phyloP scores from a whole-genome alignment of 108 stramenopile genomes.

The Cyclotella cryptica region DNA sequence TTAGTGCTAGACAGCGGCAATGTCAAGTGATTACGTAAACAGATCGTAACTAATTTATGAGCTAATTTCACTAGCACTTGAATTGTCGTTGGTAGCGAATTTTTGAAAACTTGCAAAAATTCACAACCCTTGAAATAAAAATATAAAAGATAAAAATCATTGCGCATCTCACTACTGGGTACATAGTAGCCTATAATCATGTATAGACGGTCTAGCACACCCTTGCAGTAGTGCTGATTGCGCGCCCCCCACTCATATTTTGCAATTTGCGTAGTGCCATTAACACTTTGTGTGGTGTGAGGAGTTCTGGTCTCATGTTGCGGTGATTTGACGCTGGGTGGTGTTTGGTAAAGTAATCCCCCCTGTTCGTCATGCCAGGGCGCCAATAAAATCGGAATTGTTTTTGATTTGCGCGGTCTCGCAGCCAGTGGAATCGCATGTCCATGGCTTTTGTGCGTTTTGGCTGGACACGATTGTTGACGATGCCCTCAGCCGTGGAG shows the following conservation, averaged over 20 bases:
- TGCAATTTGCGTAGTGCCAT: constrained; percentile 19
- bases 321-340: constrained; percentile 24
- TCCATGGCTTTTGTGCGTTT: constrained; percentile 20
- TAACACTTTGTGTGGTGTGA: constrained; percentile 15
- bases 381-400: constrained; percentile 25
- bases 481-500: constrained; percentile 51
- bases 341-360: constrained; percentile 20
- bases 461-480: constrained; percentile 54
- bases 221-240: constrained; percentile 22
- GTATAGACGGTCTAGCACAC: constrained; percentile 20
- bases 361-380: constrained; percentile 14
- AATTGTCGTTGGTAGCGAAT: background rate
- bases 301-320: constrained; percentile 15
- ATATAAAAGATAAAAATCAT: background rate
- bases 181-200: constrained; percentile 8
- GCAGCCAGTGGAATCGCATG: constrained; percentile 15
- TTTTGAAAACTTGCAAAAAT: constrained; percentile 2
- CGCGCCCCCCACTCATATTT: constrained; percentile 9
- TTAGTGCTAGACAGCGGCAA: no score
- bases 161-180: constrained; percentile 10
- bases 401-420: constrained; percentile 14
- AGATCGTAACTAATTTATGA: constrained; percentile 10
- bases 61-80: constrained; percentile 6
- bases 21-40: background rate
- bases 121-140: constrained; percentile 1